Conservation (phyloP, 306 rosid genomes). For the Coriaria nepalensis region DNA sequence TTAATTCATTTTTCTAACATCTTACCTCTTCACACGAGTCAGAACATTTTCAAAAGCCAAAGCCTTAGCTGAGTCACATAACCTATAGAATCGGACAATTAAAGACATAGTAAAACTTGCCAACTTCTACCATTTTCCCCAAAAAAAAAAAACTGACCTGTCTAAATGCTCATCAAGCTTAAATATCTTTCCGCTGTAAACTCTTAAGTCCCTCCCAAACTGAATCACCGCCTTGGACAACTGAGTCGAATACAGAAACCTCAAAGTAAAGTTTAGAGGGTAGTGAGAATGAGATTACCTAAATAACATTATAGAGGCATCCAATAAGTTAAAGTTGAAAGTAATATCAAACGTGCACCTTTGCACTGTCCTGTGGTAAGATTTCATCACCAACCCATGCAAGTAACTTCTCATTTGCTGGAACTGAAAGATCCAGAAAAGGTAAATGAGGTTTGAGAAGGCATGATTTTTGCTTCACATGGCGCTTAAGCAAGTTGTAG, state of each 20-base stretch:
- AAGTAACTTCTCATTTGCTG: conserved; percentile 62
- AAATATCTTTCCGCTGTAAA: conserved; percentile 62
- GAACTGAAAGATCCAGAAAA: conserved; percentile 65
- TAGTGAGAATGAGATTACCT: conserved; percentile 14
- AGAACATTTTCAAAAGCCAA: conserved; percentile 73
- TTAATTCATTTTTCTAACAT: conserved; percentile 5
- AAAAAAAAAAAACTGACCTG: conserved; percentile 26
- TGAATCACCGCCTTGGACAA: conserved; percentile 90
- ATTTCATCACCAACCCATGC: conserved; percentile 88
- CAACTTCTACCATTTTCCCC: no score
- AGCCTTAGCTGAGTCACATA: conserved; percentile 84
- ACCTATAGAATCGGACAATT: conserved; percentile 26
- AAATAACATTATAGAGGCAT: conserved; percentile 13
- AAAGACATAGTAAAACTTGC: not conserved
- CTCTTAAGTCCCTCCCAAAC: conserved; percentile 90
- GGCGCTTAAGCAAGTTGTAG: conserved; percentile 56
- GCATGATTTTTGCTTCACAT: conserved; percentile 34
- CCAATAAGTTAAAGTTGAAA: conserved; percentile 1
- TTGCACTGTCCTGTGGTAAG: conserved; percentile 65
- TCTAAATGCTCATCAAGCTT: conserved; percentile 84
- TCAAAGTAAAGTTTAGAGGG: conserved; percentile 17
- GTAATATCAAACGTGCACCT: conserved; percentile 27
- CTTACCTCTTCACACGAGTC: conserved; percentile 49
- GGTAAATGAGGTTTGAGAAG: conserved; percentile 46
- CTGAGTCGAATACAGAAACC: conserved; percentile 84